phyloP scores from a whole-genome alignment of 768 basidiomycete species.

The Lactarius indigo region DNA sequence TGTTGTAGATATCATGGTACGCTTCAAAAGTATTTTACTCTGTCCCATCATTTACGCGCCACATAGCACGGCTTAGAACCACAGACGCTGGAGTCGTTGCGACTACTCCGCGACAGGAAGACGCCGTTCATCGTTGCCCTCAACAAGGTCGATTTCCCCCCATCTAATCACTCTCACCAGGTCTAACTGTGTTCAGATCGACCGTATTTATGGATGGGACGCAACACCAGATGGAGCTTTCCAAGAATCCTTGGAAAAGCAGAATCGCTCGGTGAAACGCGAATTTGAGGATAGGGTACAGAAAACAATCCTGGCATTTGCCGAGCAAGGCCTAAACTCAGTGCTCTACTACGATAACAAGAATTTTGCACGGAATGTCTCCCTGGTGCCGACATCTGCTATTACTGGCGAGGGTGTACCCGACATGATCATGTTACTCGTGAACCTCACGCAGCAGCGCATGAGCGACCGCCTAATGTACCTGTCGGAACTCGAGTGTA shows the following conservation, averaged over 20 bases:
- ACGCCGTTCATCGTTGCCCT: conserved; percentile 98
- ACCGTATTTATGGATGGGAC: conserved; percentile 96
- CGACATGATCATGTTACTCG: conserved; percentile 98
- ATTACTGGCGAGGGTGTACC: conserved; percentile 98
- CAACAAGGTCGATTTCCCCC: conserved; percentile 62
- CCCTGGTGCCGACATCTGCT: conserved; percentile 95
- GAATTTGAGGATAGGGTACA: conserved; percentile 88
- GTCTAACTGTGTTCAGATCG: conserved; percentile 58
- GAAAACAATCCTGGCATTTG: conserved; percentile 87
- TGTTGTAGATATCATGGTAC: conserved; percentile 96
- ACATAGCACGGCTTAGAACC: conserved; percentile 90
- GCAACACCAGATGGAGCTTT: conserved; percentile 89
- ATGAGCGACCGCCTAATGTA: conserved; percentile 99
- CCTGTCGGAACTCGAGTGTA: conserved; percentile 94
- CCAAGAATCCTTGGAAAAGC: conserved; percentile 84
- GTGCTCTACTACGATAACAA: conserved; percentile 98
- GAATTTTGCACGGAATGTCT: conserved; percentile 89
- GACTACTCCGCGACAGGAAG: conserved; percentile 85
- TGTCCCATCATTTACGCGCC: neutral
- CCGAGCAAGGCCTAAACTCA: conserved; percentile 97
- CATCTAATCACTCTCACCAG: conserved; percentile 1
- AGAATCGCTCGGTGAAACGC: conserved; percentile 71
- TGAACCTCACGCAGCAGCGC: conserved; percentile 95
- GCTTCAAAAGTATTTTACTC: conserved; percentile 26
- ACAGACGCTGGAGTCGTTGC: conserved; percentile 96